Conservation (phyloP, 768 basidiomycete species). For the Phylloporus sp. region DNA sequence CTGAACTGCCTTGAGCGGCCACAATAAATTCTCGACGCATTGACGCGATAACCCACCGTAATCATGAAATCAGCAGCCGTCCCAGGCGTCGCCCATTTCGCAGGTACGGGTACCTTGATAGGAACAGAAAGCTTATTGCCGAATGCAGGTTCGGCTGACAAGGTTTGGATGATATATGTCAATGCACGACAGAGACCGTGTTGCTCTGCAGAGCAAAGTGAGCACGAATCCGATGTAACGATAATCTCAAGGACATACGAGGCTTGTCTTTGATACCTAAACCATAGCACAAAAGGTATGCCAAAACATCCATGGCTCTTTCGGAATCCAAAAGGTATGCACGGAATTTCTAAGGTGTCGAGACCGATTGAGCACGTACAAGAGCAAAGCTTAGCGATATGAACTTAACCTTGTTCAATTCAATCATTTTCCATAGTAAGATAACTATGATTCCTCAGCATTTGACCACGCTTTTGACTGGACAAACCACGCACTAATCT, state of each 20-base stretch:
- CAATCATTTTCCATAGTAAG: slow-evolving; percentile 87
- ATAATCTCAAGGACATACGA: slow-evolving; percentile 43
- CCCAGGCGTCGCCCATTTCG: slow-evolving; percentile 71
- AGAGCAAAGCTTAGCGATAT: neutral
- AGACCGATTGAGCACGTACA: neutral
- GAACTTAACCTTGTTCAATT: slow-evolving; percentile 76
- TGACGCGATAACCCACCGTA: slow-evolving; percentile 48
- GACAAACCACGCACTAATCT: slow-evolving; percentile 57
- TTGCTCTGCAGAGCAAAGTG: slow-evolving; percentile 54
- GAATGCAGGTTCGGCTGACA: slow-evolving; percentile 82
- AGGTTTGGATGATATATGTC: slow-evolving; percentile 86
- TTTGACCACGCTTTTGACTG: neutral
- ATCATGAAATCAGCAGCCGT: slow-evolving; percentile 84
- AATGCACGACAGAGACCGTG: slow-evolving; percentile 86
- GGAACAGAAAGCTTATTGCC: slow-evolving; percentile 63
- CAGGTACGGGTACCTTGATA: slow-evolving; percentile 60
- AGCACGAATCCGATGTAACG: slow-evolving; percentile 4
- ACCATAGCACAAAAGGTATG: slow-evolving; percentile 72
- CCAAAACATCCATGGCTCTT: slow-evolving; percentile 69
- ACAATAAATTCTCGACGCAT: neutral
- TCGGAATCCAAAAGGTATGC: slow-evolving; percentile 77
- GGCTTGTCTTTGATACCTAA: slow-evolving; percentile 93
- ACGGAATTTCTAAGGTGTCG: slow-evolving; percentile 73
- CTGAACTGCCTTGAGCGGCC: slow-evolving; percentile 35
- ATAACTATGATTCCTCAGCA: slow-evolving; percentile 47